Base-by-base conservation (phyloP, 495 filamentous ascomycete species). In the Penicillium nucicola region DNA sequence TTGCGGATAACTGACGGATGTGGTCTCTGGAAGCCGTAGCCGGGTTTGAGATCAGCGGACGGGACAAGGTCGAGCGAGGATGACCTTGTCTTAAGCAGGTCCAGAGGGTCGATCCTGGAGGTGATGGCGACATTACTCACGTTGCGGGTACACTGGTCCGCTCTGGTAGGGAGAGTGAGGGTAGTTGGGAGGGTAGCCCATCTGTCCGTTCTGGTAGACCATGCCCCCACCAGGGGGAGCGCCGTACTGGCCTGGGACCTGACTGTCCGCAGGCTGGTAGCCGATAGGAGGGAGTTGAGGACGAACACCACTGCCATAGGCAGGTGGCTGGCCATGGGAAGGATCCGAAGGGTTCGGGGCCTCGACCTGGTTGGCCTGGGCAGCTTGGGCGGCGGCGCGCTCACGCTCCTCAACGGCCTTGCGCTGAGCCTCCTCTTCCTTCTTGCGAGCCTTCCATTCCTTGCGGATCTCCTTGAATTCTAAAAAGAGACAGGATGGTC, bases 381-480 rank as follows among this genome's bases (percentile, higher is more conserved):
- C 69, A 30, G 75, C 77, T 42, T 80, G 74, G 28, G 76, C 81
- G 20, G 81, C 81, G 40, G 80, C 79, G 40, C 90, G 87, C 53
- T 88, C 83, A 49, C 90, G 84, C 56, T 97, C 93, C 58, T 97
- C 93, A 4, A 89, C 88, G 17, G 85, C 88, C 79, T 97, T 97
- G 58, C 93, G 87, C 62, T 78, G 75, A 48, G 83, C 83, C 50
- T 97, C 93, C 58, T 97, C 93, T 69, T 98, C 93, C 88, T 98
- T 97, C 83, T 97, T 98, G 52, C 92, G 89, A 14, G 88, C 88
- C 71, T 98, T 98, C 93, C 93, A 98, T 65, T 97, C 91, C 68
- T 97, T 96, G 44, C 93, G 89, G 51, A 98, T 97, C 61, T 98
- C 93, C 71, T 98, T 98, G 74, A 98, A 98, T 69, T 97, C 93